Evolutionary conservation across 306 rosid species (phyloP).

Genomic region (Quillaja saponaria): DNA sequence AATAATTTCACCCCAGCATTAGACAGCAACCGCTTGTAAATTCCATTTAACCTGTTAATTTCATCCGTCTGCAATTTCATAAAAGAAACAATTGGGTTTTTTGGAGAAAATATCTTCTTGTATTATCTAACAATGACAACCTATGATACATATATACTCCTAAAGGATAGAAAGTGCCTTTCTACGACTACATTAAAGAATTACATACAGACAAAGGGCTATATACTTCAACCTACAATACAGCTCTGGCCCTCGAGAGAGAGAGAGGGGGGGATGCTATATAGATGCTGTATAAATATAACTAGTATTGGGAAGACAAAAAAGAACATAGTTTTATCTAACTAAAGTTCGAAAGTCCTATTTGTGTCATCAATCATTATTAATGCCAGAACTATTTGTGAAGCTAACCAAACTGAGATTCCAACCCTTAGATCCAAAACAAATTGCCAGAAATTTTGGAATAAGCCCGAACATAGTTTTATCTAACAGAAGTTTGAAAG

Average conservation of each 20-base stretch:
- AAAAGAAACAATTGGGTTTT: constrained; percentile 2
- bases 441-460: too few relatives aligned
- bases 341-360: background rate
- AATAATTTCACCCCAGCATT: constrained; percentile 82
- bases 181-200: background rate
- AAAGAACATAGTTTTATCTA: constrained; percentile 5
- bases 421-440: background rate
- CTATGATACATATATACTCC: too few relatives aligned
- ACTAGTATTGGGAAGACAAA: constrained; percentile 16
- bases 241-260: background rate
- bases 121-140: too few relatives aligned
- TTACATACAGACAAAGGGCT: constrained; percentile 8
- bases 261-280: too few relatives aligned
- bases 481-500: too few relatives aligned
- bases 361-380: background rate
- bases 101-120: too few relatives aligned
- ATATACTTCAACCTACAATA: constrained; percentile 20
- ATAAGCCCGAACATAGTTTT: too few relatives aligned
- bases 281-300: constrained; percentile 15
- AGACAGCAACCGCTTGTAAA: constrained; percentile 86
- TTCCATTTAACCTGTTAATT: constrained; percentile 80
- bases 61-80: constrained; percentile 76
- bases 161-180: too few relatives aligned
- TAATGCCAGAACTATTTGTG: background rate
- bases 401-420: background rate